phyloP scores from a whole-genome alignment of 441 rosid species.

The Pelargonium australe region DNA sequence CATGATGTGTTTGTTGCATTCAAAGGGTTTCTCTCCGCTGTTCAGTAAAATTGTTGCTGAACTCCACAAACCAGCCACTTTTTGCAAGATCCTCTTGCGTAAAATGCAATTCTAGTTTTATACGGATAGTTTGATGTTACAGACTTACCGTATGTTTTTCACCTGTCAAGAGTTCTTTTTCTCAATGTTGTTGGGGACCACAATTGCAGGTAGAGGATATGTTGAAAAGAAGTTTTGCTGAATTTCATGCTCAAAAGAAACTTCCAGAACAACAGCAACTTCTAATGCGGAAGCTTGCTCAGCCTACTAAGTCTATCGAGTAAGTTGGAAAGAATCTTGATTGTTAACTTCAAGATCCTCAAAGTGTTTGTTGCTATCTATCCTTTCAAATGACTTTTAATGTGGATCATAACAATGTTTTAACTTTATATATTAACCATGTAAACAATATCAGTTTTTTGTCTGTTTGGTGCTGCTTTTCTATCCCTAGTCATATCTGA shows the following conservation, averaged over 20 bases:
- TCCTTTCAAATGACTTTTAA: background rate
- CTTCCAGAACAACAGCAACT: conserved; percentile 84
- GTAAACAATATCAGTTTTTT: background rate
- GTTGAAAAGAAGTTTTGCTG: conserved; percentile 98
- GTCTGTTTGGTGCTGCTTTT: conserved; percentile 15
- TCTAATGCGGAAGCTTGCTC: conserved; percentile 70
- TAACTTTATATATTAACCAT: background rate
- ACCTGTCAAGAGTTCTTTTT: conserved; percentile 10
- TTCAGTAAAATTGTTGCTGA: background rate
- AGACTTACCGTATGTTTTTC: background rate
- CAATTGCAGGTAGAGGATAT: conserved; percentile 87
- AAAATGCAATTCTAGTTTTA: conserved; percentile 3
- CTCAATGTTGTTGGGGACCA: conserved; percentile 16
- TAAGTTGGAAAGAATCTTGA: conserved; percentile 22
- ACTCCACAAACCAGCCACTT: background rate
- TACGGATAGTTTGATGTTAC: background rate
- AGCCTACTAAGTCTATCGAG: conserved; percentile 68
- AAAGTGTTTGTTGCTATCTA: background rate
- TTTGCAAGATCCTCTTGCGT: background rate
- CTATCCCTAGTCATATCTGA: conserved; percentile 3
- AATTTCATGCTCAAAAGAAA: conserved; percentile 89
- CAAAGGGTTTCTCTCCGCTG: background rate
- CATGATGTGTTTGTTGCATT: background rate
- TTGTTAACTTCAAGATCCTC: background rate
- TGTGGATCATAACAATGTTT: background rate